These are phyloP conservation scores for Ilyonectria destructans DNA, from an alignment of 2,329 filamentous ascomycete species.

Conservation along the genomic window DNA sequence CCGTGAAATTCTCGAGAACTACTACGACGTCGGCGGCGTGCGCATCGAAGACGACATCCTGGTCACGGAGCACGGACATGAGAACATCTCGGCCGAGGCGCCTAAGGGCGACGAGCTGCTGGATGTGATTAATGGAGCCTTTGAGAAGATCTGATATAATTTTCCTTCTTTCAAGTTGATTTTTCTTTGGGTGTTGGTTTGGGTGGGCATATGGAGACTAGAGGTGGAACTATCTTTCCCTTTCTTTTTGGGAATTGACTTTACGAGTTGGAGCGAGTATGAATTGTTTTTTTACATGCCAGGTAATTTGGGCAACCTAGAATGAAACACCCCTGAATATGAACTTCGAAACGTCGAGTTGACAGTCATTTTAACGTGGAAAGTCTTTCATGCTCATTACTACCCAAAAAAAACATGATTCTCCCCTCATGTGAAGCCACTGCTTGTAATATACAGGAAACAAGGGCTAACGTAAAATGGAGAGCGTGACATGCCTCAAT, in stretches of 20 bases:
- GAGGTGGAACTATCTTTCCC: background rate
- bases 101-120: conserved; percentile 84
- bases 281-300: background rate
- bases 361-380: conserved; percentile 1
- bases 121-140: conserved; percentile 68
- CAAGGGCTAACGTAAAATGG: conserved; percentile 6
- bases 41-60: conserved; percentile 94
- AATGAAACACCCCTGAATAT: background rate
- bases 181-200: background rate
- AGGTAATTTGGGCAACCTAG: background rate
- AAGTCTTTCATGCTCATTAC: conserved; percentile 44
- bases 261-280: background rate
- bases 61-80: conserved; percentile 83
- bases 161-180: background rate
- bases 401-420: conserved; percentile 29
- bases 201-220: background rate
- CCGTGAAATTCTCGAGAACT: conserved; percentile 74
- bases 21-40: conserved; percentile 88
- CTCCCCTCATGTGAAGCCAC: conserved; percentile 38
- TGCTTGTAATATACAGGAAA: conserved; percentile 43
- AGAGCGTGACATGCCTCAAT: conserved; percentile 20
- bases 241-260: background rate
- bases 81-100: conserved; percentile 83
- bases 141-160: conserved; percentile 44
- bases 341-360: background rate